phyloP scores from a whole-genome alignment of 2,329 filamentous ascomycete species.

The Apiospora arundinis region DNA sequence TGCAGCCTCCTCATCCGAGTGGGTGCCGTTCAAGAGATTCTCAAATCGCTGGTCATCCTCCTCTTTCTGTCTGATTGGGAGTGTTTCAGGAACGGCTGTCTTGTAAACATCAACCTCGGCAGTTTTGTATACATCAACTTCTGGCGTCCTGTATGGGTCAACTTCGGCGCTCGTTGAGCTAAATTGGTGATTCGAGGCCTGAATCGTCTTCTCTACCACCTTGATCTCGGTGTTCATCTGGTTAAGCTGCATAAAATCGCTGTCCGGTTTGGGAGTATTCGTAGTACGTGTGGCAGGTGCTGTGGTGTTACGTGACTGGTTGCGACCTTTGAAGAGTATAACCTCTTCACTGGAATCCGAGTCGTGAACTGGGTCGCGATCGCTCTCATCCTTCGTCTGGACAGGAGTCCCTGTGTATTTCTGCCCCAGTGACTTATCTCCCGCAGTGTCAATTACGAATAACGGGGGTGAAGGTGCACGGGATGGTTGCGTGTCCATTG shows the following conservation, averaged over 20 bases:
- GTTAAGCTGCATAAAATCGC: constrained; percentile 29
- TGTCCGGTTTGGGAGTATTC: constrained; percentile 31
- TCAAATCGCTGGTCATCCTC: neutral
- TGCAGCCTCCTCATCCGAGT: constrained; percentile 56
- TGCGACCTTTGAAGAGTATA: constrained; percentile 69
- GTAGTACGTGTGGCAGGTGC: neutral
- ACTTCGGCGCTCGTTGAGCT: neutral
- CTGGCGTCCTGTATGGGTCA: neutral
- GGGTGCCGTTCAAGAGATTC: constrained; percentile 10
- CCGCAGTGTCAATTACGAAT: constrained; percentile 28
- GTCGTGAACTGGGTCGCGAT: constrained; percentile 26
- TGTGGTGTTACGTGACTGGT: constrained; percentile 27
- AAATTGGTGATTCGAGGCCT: neutral
- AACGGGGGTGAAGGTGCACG: constrained; percentile 4
- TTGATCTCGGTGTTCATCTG: constrained; percentile 43
- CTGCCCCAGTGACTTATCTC: constrained; percentile 35
- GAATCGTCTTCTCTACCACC: constrained; percentile 35
- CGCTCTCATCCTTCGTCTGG: neutral
- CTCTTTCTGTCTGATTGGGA: neutral
- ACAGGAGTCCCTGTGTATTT: neutral
- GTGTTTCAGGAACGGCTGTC: neutral
- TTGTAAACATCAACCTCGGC: neutral
- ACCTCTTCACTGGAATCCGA: constrained; percentile 76
- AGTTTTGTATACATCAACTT: neutral
- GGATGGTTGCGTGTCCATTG: neutral